Percentiles rank a stretch among this genome's conserved stretches.
Evolutionary conservation across 2,329 filamentous ascomycete species (phyloP).

Genomic region (Aurifilum marmelostoma): DNA sequence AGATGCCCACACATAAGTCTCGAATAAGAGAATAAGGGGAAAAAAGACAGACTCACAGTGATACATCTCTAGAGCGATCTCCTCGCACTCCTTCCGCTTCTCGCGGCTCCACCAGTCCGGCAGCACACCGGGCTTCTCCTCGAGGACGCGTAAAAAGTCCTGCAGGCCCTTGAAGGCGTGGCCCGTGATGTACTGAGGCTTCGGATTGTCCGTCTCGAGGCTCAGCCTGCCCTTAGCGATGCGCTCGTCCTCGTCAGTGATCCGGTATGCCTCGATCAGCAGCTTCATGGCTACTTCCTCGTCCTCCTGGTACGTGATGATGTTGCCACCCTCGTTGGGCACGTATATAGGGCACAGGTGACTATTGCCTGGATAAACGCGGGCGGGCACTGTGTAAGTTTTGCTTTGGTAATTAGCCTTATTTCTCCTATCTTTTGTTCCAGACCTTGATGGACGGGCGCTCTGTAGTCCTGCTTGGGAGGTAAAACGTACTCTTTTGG

Average conservation of each 20-base stretch:
- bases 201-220: neutral
- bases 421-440: no score
- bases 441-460: no score
- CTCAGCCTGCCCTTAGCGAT: constrained; percentile 7
- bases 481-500: constrained; percentile 1
- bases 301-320: neutral
- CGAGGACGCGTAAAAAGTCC: neutral
- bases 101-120: constrained; percentile 1
- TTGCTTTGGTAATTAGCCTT: neutral
- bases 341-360: neutral
- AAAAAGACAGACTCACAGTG: neutral
- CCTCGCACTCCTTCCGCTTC: neutral
- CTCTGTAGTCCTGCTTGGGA: neutral
- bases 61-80: neutral
- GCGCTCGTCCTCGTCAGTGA: constrained; percentile 7
- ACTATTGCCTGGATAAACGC: neutral
- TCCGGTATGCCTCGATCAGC: constrained; percentile 9
- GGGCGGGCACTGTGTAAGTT: neutral
- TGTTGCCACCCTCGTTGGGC: neutral
- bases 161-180: constrained; percentile 4
- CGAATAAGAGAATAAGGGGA: neutral
- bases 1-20: neutral
- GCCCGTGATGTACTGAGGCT: constrained; percentile 5
- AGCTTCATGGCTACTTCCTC: neutral
- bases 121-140: neutral